Evolutionary conservation across 805 yeast genomes (phyloP).

Genomic region (Spathaspora arborariae): DNA sequence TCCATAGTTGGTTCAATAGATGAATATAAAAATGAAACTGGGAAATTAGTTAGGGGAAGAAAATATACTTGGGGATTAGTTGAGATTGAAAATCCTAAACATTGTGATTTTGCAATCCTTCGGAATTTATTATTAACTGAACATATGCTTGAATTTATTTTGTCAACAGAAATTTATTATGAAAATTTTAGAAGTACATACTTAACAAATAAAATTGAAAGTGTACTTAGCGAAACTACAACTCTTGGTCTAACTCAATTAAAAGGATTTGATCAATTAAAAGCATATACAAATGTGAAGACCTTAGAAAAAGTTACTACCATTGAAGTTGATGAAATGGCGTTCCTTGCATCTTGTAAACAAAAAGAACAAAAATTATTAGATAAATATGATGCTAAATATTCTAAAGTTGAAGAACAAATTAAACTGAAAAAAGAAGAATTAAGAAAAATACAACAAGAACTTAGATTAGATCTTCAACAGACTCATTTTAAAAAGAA

Average conservation of each 20-base stretch:
- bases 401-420: slow-evolving; percentile 48
- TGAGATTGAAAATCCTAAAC: slow-evolving; percentile 72
- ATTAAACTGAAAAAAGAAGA: slow-evolving; percentile 62
- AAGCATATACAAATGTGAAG: slow-evolving; percentile 22
- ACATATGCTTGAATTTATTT: slow-evolving; percentile 72
- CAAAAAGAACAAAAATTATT: slow-evolving; percentile 43
- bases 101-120: slow-evolving; percentile 71
- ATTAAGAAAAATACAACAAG: slow-evolving; percentile 51
- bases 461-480: slow-evolving; percentile 53
- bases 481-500: slow-evolving; percentile 32
- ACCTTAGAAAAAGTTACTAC: neutral
- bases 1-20: slow-evolving; percentile 67
- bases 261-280: slow-evolving; percentile 21
- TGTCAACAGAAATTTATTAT: slow-evolving; percentile 74
- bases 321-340: neutral
- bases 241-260: neutral
- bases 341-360: slow-evolving; percentile 14
- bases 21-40: slow-evolving; percentile 13
- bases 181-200: slow-evolving; percentile 59
- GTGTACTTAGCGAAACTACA: neutral
- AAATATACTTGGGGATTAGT: slow-evolving; percentile 83
- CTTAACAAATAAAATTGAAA: neutral
- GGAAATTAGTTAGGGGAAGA: slow-evolving; percentile 63
- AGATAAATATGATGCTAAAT: slow-evolving; percentile 21
- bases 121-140: slow-evolving; percentile 63